Base-by-base conservation (phyloP, 75 land plant species). In the Selaginella moellendorffii region DNA sequence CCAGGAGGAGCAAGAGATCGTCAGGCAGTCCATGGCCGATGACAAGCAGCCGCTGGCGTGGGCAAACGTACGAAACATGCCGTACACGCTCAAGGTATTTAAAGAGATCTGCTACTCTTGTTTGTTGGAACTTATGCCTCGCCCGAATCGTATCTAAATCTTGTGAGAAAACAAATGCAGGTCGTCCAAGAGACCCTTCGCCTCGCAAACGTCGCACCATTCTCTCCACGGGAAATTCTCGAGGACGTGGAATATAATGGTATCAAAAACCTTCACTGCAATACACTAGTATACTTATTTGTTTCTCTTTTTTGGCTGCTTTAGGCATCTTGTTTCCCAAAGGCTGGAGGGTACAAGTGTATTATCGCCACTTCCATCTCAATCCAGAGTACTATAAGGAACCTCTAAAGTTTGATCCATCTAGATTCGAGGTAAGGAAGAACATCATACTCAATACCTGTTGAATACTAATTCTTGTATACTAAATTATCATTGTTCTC, bases 331-430 rank as follows among this genome's bases (percentile, higher is more conserved):
- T 56, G n/a, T 56, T 56, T 56, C 59, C 59, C 19, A 56, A 56
- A 25, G 59, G 59, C 21, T 56, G 24, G 25, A 56, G 24, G 24
- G 59, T 56, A 25, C 59, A 56, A 56, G 59, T 56, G n/a, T 56
- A 56, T 24, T 56, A 56, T 56, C 8, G 59, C 5, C 59, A 56
- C n/a, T 56, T 56, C 59, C 59, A 56, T 24, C 59, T 56, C 23
- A 56, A 56, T 24, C 59, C 59, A 21, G 17, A 56, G 59, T 56
- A 21, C 19, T 56, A 56, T 56, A 19, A 19, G 24, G 59, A 56
- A 2, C 59, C 59, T n/a, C 24, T 21, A 5, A 56, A 56, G 24
- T 56, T 56, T 56, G 59, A 56, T 24, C 59, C 59, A 2, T 56
- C 59, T 8, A 19, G 59, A 19, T 56, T 56, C 24, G 59, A 56